Base-by-base conservation (phyloP, 768 basidiomycete genomes). In the Fibroporia radiculosa region DNA sequence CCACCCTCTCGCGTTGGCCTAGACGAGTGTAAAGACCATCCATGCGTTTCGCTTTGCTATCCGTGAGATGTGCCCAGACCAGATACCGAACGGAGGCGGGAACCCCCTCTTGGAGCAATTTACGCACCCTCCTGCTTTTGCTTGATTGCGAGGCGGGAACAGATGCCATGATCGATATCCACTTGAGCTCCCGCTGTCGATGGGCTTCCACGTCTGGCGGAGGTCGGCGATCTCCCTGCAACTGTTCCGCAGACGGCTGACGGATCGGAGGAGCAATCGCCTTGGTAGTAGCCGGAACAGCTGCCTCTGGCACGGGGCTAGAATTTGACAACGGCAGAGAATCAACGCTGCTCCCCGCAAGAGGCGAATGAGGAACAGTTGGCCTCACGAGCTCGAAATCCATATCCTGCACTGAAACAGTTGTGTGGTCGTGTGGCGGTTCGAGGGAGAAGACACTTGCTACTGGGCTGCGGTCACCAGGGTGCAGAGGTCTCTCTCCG, bases 71-170 rank as follows among this genome's bases (percentile, higher is more conserved):
- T 14, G 78, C 77, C 90, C 90, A 93, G 3, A 91, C 88, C 13
- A 82, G 74, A 51, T 88, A 91, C 8, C 90, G 72, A 20, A 93
- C 86, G 10, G 82, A 86, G 8, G 84, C 79, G 0, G 90, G 90
- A 0, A 93, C 84, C 28, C 73, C 73, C n/a, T 89, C 85, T 34
- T 80, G 63, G 23, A 91, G 53, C 6, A 93, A 63, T 54, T 81
- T 83, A 51, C 77, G 73, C 10, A 89, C 70, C 56, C 91, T 92
- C 64, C 90, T 90, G 59, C 66, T 83, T 69, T 85, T 91, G 40
- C 78, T 71, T 1, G 84, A 75, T 52, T 83, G 78, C 2, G 78
- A 62, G 0, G 87, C 66, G 1, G 77, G 69, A 0, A 74, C 69
- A 0, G 75, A 59, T 0, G 77, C 67, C 58, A 90, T 72, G 6